These are phyloP conservation scores for Kluyveromyces dobzhanskii DNA, from an alignment of 805 yeast genomes.

Conservation along the genomic window DNA sequence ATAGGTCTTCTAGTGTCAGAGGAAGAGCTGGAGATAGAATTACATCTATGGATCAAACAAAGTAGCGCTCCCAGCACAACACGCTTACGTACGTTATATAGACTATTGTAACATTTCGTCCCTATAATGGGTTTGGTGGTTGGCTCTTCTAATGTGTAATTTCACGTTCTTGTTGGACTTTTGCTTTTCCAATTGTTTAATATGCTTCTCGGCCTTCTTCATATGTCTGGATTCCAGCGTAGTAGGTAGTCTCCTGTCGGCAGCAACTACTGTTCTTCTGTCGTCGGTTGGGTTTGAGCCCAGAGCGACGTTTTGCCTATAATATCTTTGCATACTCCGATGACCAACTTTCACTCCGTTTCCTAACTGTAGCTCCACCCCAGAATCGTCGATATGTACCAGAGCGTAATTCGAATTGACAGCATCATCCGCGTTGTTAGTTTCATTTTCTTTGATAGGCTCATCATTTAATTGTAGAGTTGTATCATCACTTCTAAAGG, in stretches of 20 bases:
- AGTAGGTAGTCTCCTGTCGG: conserved; percentile 55
- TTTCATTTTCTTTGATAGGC: conserved; percentile 15
- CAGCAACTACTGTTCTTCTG: conserved; percentile 65
- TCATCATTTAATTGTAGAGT: conserved; percentile 11
- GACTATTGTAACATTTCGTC: conserved; percentile 49
- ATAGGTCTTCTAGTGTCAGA: conserved; percentile 1
- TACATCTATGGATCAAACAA: not conserved
- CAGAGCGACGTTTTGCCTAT: conserved; percentile 53
- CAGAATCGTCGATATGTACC: conserved; percentile 42
- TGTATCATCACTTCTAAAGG: conserved; percentile 1
- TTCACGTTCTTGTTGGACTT: conserved; percentile 33
- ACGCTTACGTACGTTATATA: not conserved
- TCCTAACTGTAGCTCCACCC: conserved; percentile 64
- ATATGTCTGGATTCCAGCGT: conserved; percentile 54
- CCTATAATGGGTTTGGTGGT: conserved; percentile 78
- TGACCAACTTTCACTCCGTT: conserved; percentile 78
- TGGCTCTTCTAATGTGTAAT: conserved; percentile 59
- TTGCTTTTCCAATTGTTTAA: conserved; percentile 36
- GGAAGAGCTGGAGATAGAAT: not conserved
- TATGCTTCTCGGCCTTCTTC: conserved; percentile 41
- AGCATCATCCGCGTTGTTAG: not conserved
- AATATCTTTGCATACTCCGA: conserved; percentile 61
- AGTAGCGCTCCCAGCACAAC: not conserved
- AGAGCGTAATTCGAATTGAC: conserved; percentile 27
- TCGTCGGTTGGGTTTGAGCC: conserved; percentile 47